Evolutionary conservation across 352 stramenopile species (phyloP), one percentile per base, ranked within the genome.

Genomic region (Phytophthora constricta): DNA sequence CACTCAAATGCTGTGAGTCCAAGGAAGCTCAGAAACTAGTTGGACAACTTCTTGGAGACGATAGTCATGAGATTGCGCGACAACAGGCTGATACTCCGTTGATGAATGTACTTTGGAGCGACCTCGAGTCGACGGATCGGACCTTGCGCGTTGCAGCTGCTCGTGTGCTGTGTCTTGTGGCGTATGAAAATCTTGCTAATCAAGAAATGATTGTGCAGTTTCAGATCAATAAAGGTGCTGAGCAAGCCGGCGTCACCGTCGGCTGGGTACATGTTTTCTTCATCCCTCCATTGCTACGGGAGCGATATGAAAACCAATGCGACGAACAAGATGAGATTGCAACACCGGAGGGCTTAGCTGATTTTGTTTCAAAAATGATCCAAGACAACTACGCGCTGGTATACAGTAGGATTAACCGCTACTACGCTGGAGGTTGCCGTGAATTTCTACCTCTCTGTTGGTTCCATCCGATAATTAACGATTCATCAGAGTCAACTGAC

Each of bases 251-350:
- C 2, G 70, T 87, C 59, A 77, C 73, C 0, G 56, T 86, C 37
- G 82, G 79, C n/a, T 90, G 79, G 79, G 45, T 89, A 43, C 66
- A 90, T 25, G 64, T 82, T 7, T 89, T 90, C 54, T 74, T 65
- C 4, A 56, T 86, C 11, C 82, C 82, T 0, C 68, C 72, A 10
- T 58, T 51, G 5, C 70, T 84, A 20, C 59, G 56, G 3, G 41
- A 62, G 37, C 57, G 67, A 17, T 80, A 82, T 19, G 57, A 75
- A 20, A 48, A 50, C 11, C 47, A 48, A 14, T 65, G 31, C 9
- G 51, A 68, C 48, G 64, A 73, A 27, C 51, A 50, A 10, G 58
- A 20, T 13, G 10, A 41, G 13, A 37, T 61, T 33, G 59, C 42
- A 33, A 70, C 60, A 13, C 41, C 39, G 14, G 55, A 8, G 10